Evolutionary conservation across 2,329 filamentous ascomycete species (phyloP).

Genomic region (Achaetomium macrosporum): DNA sequence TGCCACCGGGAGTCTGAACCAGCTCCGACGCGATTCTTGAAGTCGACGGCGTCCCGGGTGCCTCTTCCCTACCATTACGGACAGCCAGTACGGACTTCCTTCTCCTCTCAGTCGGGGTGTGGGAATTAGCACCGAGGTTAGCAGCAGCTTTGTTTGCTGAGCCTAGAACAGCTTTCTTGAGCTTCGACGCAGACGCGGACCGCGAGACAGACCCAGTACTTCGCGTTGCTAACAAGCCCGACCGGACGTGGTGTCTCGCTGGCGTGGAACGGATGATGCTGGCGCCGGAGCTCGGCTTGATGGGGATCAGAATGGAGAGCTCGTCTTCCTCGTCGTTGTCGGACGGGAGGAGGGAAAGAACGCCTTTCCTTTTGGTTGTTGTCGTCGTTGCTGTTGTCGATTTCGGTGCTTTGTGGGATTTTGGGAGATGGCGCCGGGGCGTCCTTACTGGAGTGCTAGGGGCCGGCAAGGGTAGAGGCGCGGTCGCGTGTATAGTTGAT

Average conservation of each 20-base stretch:
- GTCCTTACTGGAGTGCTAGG: conserved; percentile 1
- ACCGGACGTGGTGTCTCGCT: conserved; percentile 7
- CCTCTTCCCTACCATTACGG: neutral
- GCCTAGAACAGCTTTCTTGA: neutral
- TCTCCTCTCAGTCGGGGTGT: neutral
- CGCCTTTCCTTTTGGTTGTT: conserved; percentile 29
- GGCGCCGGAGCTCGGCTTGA: conserved; percentile 19
- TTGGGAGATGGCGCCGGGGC: neutral
- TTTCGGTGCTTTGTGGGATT: conserved; percentile 1
- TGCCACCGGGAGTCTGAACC: conserved; percentile 45
- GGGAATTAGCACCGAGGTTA: neutral
- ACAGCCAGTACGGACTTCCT: neutral
- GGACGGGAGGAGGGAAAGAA: conserved; percentile 39
- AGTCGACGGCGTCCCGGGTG: neutral
- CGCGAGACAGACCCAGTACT: neutral
- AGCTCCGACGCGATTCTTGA: conserved; percentile 12
- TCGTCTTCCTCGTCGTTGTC: conserved; percentile 36
- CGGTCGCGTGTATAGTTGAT: neutral
- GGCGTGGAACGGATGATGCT: conserved; percentile 6
- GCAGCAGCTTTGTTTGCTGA: neutral
- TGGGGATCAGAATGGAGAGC: conserved; percentile 28
- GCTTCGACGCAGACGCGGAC: neutral
- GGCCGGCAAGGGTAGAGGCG: neutral
- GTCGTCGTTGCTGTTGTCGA: conserved; percentile 7
- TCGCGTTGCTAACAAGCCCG: neutral